These are phyloP conservation scores for Nevesoporus exiguus DNA, from an alignment of 768 basidiomycete genomes.

Conservation along the genomic window DNA sequence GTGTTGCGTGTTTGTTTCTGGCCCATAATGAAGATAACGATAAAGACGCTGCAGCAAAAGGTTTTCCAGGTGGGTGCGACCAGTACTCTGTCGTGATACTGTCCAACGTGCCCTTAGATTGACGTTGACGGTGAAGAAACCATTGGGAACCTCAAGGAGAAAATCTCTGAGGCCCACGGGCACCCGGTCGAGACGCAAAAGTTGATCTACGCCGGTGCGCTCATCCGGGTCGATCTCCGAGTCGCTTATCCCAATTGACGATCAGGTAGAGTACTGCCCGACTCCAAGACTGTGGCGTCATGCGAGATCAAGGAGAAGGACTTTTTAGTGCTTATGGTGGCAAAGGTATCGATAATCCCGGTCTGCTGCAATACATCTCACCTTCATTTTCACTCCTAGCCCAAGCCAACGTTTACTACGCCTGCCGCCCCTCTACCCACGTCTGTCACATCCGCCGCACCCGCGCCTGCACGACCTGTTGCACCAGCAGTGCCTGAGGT, in stretches of 20 bases:
- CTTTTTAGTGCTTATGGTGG: constrained; percentile 98
- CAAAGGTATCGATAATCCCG: constrained; percentile 62
- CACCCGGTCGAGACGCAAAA: constrained; percentile 78
- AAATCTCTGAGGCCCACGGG: constrained; percentile 74
- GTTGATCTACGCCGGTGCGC: constrained; percentile 88
- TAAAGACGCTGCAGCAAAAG: constrained; percentile 95
- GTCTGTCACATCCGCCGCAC: constrained; percentile 2
- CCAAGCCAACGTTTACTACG: constrained; percentile 44
- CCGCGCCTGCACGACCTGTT: constrained; percentile 19
- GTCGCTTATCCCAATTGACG: constrained; percentile 1
- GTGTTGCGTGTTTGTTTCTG: constrained; percentile 13
- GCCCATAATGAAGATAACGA: constrained; percentile 80
- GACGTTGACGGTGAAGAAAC: constrained; percentile 77
- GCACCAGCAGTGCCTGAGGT: constrained; percentile 31
- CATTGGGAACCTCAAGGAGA: constrained; percentile 74
- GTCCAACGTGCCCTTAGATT: constrained; percentile 41
- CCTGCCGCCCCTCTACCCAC: constrained; percentile 27
- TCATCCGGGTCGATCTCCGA: constrained; percentile 8
- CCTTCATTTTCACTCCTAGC: constrained; percentile 36
- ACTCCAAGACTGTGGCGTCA: constrained; percentile 83
- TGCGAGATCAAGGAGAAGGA: constrained; percentile 97
- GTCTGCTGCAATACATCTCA: constrained; percentile 1
- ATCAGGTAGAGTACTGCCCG: constrained; percentile 85
- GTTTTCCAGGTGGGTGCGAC: constrained; percentile 63
- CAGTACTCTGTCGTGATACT: background rate